Conservation (phyloP, 73 alveolate genomes). For the Symbiodinium natans region DNA sequence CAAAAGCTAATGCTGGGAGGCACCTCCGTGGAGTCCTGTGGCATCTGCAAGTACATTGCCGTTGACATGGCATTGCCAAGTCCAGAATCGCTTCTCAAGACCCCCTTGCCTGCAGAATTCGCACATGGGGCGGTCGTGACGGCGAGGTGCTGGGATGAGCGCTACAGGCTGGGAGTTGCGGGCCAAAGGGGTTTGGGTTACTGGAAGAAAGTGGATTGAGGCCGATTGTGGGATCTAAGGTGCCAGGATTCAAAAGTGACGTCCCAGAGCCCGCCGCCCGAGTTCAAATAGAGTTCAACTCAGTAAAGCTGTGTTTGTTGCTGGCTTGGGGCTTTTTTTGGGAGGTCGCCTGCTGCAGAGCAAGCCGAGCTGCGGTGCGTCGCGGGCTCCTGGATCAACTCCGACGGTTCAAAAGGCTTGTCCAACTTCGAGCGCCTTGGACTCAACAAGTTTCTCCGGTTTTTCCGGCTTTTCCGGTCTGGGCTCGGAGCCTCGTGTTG, state of each 20-base stretch:
- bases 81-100: neutral
- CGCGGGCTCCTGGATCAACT: neutral
- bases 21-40: neutral
- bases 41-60: neutral
- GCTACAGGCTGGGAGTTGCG: too few species aligned
- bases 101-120: neutral
- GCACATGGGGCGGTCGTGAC: neutral
- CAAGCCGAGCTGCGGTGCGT: constrained; percentile 3
- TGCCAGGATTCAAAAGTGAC: too few species aligned
- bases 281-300: too few species aligned
- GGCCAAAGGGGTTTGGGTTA: too few species aligned
- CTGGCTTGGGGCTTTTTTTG: too few species aligned
- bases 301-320: too few species aligned
- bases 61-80: neutral
- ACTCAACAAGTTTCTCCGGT: neutral
- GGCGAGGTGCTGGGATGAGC: neutral
- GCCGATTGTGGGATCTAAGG: too few species aligned
- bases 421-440: neutral
- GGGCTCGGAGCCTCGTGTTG: too few species aligned
- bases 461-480: too few species aligned
- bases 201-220: too few species aligned
- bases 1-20: constrained; percentile 35
- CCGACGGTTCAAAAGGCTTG: neutral
- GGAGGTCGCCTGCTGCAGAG: too few species aligned
- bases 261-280: too few species aligned